Conservation (phyloP, 768 basidiomycete genomes). For the Tubosaeta sp. region DNA sequence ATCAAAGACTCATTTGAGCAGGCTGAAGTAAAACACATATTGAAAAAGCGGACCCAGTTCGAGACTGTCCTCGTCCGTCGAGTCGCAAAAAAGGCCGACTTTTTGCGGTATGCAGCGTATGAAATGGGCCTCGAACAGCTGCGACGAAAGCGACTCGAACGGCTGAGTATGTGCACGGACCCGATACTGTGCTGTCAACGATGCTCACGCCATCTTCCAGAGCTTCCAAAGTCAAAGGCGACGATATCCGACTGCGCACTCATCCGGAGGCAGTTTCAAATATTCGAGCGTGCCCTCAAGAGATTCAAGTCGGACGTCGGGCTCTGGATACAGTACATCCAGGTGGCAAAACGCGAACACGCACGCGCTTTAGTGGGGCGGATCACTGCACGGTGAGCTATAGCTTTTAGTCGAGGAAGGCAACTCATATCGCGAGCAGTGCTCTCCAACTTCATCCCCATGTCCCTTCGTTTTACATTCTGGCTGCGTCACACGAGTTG, state of each 20-base stretch:
- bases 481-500: slow-evolving; percentile 82
- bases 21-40: slow-evolving; percentile 79
- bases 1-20: slow-evolving; percentile 25
- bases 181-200: background rate
- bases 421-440: slow-evolving; percentile 35
- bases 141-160: slow-evolving; percentile 66
- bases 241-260: slow-evolving; percentile 84
- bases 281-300: slow-evolving; percentile 85
- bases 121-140: slow-evolving; percentile 86
- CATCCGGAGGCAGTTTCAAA: slow-evolving; percentile 79
- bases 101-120: slow-evolving; percentile 85
- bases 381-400: slow-evolving; percentile 73
- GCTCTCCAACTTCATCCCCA: slow-evolving; percentile 87
- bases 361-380: slow-evolving; percentile 77
- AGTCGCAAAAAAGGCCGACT: slow-evolving; percentile 82
- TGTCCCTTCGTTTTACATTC: slow-evolving; percentile 71
- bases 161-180: slow-evolving; percentile 52
- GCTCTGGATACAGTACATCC: slow-evolving; percentile 87
- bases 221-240: slow-evolving; percentile 36
- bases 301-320: slow-evolving; percentile 86
- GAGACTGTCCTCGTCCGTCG: slow-evolving; percentile 82
- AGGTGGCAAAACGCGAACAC: slow-evolving; percentile 75
- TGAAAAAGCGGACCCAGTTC: slow-evolving; percentile 78
- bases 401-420: background rate
- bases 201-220: slow-evolving; percentile 12